Evolutionary conservation across 345 rosid genomes (phyloP), one percentile per base, ranked within the genome.

Genomic region (Punica granatum): DNA sequence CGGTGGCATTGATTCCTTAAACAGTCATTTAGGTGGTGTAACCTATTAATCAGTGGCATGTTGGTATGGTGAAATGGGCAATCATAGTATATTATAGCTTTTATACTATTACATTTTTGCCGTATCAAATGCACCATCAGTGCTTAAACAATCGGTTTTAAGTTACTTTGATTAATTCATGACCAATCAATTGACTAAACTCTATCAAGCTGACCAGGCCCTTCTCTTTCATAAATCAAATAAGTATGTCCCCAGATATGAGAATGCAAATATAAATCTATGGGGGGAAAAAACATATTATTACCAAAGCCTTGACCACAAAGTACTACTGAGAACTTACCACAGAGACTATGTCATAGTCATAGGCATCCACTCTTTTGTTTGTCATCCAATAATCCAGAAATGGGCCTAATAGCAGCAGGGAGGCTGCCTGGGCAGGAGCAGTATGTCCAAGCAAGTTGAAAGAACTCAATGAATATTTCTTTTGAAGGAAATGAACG

Each of bases 401-500:
- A 76, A 90, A 90, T 39, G 99, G 97, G 58, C 99, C 99, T 26
- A 89, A 48, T 48, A 91, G 30, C 60, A 93, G 79, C 69, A 93
- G 80, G 2, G 99, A 85, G 70, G 82, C 97, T 65, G 97, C 97
- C 77, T 93, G 99, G 61, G 91, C 96, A 64, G 99, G 98, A 70
- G 99, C 97, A 25, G 99, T 93, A 78, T 93, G 99, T 63, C 98
- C 98, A 84, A 93, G 74, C 60, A 93, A 81, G 79, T 88, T 93
- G 84, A 90, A 90, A 56, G 98, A 93, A 79, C 87, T 88, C 3
- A 93, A 85, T 3, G 90, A 82, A 70, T 93, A 91, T 75, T 84
- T 89, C 43, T 92, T 72, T 69, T 91, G 97, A 77, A 93, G 97
- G 77, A 74, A 85, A 81, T 93, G 99, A 68, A 93, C 99, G 75